Percentiles rank a stretch among this genome's conserved stretches.
Evolutionary conservation across 2,329 filamentous ascomycete genomes (phyloP).

Genomic region (Scytalidium lignicola): DNA sequence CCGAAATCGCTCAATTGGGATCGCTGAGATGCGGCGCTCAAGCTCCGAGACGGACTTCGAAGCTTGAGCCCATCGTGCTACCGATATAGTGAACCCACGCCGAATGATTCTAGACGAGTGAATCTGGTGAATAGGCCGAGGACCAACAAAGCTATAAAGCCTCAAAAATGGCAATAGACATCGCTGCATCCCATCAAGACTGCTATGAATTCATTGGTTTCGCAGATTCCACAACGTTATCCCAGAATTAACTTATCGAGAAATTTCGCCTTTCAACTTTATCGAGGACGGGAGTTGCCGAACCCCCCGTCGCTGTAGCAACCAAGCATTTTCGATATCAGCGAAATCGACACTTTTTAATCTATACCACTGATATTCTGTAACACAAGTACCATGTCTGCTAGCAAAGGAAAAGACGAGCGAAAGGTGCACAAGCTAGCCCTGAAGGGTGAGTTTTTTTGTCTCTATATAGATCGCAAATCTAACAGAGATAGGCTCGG

Average conservation of each 20-base stretch:
- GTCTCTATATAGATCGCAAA: conserved; percentile 3
- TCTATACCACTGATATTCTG: background rate
- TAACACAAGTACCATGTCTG: conserved; percentile 20
- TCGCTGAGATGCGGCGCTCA: conserved; percentile 61
- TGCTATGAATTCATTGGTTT: background rate
- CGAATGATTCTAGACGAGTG: conserved; percentile 7
- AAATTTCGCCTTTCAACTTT: background rate
- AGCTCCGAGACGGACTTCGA: conserved; percentile 35
- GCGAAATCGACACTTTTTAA: background rate
- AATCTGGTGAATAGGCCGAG: conserved; percentile 24
- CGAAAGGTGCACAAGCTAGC: conserved; percentile 94
- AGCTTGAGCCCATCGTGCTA: conserved; percentile 21
- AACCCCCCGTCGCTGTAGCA: background rate
- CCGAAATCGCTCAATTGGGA: conserved; percentile 74
- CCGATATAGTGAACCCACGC: conserved; percentile 22
- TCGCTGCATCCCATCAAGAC: conserved; percentile 28
- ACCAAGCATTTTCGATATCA: background rate
- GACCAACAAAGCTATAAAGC: conserved; percentile 27
- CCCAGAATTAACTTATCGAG: background rate
- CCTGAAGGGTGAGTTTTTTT: conserved; percentile 63
- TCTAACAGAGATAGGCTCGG: conserved; percentile 49
- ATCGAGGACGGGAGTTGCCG: background rate
- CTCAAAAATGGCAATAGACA: conserved; percentile 26
- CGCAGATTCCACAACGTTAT: background rate
- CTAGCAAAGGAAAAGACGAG: conserved; percentile 52